phyloP scores from a whole-genome alignment of 2,329 filamentous ascomycete species.

The Helicocarpus griseus region DNA sequence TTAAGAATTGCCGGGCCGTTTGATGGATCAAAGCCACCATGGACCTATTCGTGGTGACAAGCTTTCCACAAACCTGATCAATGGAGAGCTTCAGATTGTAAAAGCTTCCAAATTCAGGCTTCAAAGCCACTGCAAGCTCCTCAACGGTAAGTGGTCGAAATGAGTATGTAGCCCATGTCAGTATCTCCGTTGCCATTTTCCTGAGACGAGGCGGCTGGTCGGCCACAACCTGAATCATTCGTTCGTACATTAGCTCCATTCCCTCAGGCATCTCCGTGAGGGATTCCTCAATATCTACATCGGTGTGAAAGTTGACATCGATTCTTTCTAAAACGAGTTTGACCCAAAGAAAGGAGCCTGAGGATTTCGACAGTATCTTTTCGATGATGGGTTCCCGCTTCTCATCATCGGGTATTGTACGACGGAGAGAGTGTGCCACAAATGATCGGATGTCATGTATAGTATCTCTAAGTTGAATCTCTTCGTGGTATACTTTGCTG shows the following conservation, averaged over 20 bases:
- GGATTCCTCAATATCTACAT: constrained; percentile 11
- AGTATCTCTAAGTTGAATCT: constrained; percentile 5
- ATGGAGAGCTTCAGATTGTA: constrained; percentile 16
- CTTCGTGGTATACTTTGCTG: constrained; percentile 4
- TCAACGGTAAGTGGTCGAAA: constrained; percentile 15
- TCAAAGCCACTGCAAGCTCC: constrained; percentile 19
- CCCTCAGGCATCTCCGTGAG: constrained; percentile 18
- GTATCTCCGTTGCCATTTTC: constrained; percentile 14
- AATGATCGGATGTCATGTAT: constrained; percentile 2
- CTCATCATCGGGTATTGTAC: constrained; percentile 6
- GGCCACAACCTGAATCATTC: constrained; percentile 17
- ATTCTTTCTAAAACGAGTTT: constrained; percentile 14
- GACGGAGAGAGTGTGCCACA: not conserved
- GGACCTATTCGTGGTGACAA: constrained; percentile 18
- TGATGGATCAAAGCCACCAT: constrained; percentile 18
- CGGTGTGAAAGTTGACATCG: constrained; percentile 10
- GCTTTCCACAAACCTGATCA: constrained; percentile 19
- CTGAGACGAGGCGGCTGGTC: not conserved
- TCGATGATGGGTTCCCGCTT: constrained; percentile 17
- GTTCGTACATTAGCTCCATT: constrained; percentile 21
- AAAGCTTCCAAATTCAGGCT: constrained; percentile 13
- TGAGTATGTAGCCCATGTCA: constrained; percentile 19
- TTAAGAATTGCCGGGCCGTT: constrained; percentile 19
- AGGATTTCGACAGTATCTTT: constrained; percentile 26
- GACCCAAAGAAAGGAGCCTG: constrained; percentile 31